These are phyloP conservation scores for Ormosia emarginata DNA, from an alignment of 306 rosid genomes.

Conservation along the genomic window DNA sequence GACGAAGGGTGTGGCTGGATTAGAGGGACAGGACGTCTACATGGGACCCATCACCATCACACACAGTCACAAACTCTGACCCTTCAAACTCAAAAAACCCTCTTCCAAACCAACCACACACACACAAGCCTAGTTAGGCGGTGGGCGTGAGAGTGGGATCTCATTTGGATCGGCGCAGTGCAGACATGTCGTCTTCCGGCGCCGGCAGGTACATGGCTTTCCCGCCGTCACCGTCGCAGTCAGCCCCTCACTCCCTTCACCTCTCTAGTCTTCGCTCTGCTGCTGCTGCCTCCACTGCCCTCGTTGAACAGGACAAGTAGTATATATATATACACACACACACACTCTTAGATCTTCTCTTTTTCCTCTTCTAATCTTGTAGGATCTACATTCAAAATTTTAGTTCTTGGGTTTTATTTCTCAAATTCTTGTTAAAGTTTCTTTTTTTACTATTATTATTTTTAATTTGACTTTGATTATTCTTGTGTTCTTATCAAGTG, in stretches of 20 bases:
- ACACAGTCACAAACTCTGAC: neutral
- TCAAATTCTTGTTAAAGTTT: neutral
- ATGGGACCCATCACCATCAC: neutral
- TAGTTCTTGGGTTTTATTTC: neutral
- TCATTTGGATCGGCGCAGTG: neutral
- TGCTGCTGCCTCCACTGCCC: constrained; percentile 42
- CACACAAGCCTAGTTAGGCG: neutral
- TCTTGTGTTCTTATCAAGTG: neutral
- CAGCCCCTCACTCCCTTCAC: constrained; percentile 55
- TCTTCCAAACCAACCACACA: neutral
- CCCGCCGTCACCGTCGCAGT: constrained; percentile 88
- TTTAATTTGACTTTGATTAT: neutral
- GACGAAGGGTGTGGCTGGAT: neutral
- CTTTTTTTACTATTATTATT: neutral
- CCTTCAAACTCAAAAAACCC: neutral
- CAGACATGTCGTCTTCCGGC: constrained; percentile 52
- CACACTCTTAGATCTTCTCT: neutral
- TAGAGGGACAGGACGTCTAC: neutral
- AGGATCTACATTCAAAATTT: neutral
- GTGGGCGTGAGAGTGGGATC: neutral
- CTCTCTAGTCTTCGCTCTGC: constrained; percentile 75
- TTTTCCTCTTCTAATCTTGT: neutral
- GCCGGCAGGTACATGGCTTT: constrained; percentile 72
- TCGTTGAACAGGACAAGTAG: constrained; percentile 87
- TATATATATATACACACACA: neutral